Percentiles rank a stretch among this genome's conserved stretches.
Conservation (phyloP, 306 rosid species). For the Vigna radiata region DNA sequence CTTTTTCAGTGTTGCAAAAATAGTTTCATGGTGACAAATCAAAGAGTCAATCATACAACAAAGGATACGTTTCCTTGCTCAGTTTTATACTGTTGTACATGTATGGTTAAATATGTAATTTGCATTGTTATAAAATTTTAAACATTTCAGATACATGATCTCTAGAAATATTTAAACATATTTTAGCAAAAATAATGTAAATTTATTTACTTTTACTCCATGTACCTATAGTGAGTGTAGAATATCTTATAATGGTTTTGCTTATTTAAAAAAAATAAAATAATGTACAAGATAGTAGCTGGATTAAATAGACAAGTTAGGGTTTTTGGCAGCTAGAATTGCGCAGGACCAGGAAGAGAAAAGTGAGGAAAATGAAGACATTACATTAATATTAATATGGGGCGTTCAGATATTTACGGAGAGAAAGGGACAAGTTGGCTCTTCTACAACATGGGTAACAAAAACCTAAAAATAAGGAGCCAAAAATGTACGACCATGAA, state of each 20-base stretch:
- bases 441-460: neutral
- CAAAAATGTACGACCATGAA: neutral
- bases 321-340: neutral
- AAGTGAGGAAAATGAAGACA: neutral
- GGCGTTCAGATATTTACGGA: neutral
- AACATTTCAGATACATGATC: too few species aligned
- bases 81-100: too few species aligned
- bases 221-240: too few species aligned
- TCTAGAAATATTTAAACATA: too few species aligned
- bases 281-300: neutral
- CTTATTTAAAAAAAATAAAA: neutral
- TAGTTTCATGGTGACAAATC: too few species aligned
- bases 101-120: too few species aligned
- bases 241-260: neutral
- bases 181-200: too few species aligned
- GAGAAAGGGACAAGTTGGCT: neutral
- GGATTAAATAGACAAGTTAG: neutral
- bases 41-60: too few species aligned
- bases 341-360: neutral
- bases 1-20: too few species aligned
- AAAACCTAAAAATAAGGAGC: neutral
- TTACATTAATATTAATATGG: constrained; percentile 9
- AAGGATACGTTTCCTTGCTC: too few species aligned
- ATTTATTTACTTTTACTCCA: too few species aligned
- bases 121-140: too few species aligned